These are phyloP conservation scores for Mycosphaerella arachidis DNA, from an alignment of 2,329 filamentous ascomycete genomes.

Conservation along the genomic window DNA sequence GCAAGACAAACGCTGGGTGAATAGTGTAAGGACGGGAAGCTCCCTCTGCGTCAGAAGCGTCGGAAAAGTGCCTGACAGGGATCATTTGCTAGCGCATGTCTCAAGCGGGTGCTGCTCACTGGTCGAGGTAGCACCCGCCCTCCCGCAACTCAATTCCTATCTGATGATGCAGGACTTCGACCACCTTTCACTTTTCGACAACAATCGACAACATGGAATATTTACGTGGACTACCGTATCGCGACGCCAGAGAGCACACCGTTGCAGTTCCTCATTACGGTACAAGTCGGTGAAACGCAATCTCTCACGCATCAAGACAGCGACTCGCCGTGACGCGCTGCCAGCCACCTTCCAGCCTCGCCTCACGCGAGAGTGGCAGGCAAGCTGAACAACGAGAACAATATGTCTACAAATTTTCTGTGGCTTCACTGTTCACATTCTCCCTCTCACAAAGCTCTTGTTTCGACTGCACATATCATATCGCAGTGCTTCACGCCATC, in stretches of 20 bases:
- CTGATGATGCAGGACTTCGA: neutral
- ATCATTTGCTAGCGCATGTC: neutral
- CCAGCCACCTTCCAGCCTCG: slow-evolving; percentile 9
- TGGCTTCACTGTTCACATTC: neutral
- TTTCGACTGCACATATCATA: neutral
- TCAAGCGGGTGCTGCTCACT: neutral
- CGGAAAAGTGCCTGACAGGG: neutral
- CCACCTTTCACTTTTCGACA: neutral
- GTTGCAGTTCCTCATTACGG: neutral
- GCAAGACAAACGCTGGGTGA: no score
- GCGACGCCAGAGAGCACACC: neutral
- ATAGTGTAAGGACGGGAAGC: no score
- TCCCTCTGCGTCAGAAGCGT: neutral
- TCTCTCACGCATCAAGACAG: neutral
- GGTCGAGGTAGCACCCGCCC: neutral
- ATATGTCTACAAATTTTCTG: neutral
- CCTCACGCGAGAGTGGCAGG: slow-evolving; percentile 2
- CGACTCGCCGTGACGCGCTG: slow-evolving; percentile 3
- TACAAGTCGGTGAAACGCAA: neutral
- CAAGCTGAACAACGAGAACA: slow-evolving; percentile 1
- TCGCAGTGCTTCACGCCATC: neutral
- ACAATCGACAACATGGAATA: neutral
- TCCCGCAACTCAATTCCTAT: neutral
- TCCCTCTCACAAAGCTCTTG: slow-evolving; percentile 4
- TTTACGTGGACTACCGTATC: neutral